Evolutionary conservation across 768 basidiomycete genomes (phyloP).

Genomic region (Leccinum disarticulatum): DNA sequence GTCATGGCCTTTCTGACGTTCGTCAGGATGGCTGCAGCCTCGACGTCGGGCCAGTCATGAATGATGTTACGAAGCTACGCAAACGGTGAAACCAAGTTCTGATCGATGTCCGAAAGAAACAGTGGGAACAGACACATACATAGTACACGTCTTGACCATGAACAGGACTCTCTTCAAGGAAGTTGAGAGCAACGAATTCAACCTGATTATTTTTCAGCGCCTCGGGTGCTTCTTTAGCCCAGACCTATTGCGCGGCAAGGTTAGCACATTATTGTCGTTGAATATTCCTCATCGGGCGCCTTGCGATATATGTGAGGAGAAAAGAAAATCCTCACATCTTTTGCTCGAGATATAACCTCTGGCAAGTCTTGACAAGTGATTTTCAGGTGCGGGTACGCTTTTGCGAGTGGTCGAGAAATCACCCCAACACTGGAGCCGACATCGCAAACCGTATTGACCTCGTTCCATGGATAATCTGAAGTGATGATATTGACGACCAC

Average conservation of each 20-base stretch:
- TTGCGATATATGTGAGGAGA: not conserved
- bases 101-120: not conserved
- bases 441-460: not conserved
- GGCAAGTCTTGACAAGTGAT: not conserved
- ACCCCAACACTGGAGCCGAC: not conserved
- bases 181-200: not conserved
- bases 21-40: constrained; percentile 31
- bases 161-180: not conserved
- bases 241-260: not conserved
- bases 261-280: not conserved
- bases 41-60: constrained; percentile 39
- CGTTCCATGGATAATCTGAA: not conserved
- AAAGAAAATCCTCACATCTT: not conserved
- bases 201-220: constrained; percentile 12
- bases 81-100: not conserved
- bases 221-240: not conserved
- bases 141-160: not conserved
- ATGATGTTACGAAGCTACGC: constrained; percentile 26
- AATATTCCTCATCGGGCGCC: not conserved
- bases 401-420: not conserved
- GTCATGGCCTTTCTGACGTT: constrained; percentile 32
- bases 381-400: not conserved
- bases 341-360: not conserved
- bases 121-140: not conserved
- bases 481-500: not conserved